Conservation (phyloP, 805 yeast species). For the Yarrowia phangngaensis region DNA sequence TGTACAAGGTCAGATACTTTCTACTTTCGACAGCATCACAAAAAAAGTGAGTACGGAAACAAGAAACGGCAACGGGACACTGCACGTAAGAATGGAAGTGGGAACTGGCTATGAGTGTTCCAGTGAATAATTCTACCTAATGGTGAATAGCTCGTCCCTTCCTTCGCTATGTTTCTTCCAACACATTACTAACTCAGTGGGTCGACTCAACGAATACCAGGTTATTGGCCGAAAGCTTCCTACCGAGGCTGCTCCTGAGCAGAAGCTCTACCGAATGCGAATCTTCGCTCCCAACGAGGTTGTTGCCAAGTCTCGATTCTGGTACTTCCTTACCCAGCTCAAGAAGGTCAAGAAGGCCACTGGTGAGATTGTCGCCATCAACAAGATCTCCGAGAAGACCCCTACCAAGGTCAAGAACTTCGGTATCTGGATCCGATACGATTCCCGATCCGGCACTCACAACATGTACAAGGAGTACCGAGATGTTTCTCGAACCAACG, state of each 20-base stretch:
- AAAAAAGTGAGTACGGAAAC: conserved; percentile 20
- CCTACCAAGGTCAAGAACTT: conserved; percentile 99
- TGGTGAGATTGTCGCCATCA: conserved; percentile 96
- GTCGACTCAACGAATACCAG: conserved; percentile 98
- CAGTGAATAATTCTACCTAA: too few species aligned
- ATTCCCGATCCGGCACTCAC: conserved; percentile 99
- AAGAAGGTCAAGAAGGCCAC: conserved; percentile 99
- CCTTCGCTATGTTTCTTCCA: too few species aligned
- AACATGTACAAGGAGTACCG: conserved; percentile 99
- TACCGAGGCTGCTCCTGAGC: conserved; percentile 97
- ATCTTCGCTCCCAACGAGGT: conserved; percentile 98
- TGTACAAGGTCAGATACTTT: conserved; percentile 23
- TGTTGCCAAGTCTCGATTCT: conserved; percentile 99
- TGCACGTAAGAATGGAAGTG: neutral
- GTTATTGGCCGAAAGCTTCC: conserved; percentile 99
- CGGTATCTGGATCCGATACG: conserved; percentile 99
- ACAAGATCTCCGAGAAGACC: conserved; percentile 86
- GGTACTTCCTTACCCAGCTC: conserved; percentile 99
- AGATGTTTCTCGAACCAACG: conserved; percentile 98
- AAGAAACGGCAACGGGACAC: neutral
- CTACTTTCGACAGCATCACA: conserved; percentile 27
- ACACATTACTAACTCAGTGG: conserved; percentile 50
- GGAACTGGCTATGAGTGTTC: neutral
- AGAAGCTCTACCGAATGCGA: conserved; percentile 99
- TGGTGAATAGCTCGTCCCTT: too few species aligned